A percentile compares a stretch with the other conserved stretches of the same genome.
Conservation (phyloP, 306 rosid species). For the Ziziphus jujuba region DNA sequence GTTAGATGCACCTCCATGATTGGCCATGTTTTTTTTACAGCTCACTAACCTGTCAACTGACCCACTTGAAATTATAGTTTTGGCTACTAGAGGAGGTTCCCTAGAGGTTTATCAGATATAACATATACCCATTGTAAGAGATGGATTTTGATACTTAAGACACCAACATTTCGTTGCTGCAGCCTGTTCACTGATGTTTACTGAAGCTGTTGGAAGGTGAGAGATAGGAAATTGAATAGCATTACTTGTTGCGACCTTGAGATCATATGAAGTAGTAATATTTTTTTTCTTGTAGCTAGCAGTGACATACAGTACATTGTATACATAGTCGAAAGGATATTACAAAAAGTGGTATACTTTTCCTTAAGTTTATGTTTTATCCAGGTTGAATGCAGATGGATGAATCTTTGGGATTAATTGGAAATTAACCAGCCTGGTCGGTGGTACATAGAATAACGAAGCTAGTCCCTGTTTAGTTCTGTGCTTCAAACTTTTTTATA, state of each 20-base stretch:
- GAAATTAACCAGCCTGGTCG: too few relatives aligned
- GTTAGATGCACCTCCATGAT: slow-evolving; percentile 46
- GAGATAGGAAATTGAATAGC: background rate
- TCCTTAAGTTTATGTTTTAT: too few relatives aligned
- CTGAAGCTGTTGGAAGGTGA: slow-evolving; percentile 5
- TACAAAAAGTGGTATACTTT: background rate
- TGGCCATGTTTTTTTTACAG: slow-evolving; percentile 11
- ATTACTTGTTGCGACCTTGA: background rate
- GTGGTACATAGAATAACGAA: too few relatives aligned
- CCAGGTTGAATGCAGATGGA: too few relatives aligned
- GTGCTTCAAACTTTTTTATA: too few relatives aligned
- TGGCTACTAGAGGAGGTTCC: slow-evolving; percentile 24
- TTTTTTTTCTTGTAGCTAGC: background rate
- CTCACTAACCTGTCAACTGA: slow-evolving; percentile 32
- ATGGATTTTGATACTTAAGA: slow-evolving; percentile 41
- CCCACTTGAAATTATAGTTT: slow-evolving; percentile 22
- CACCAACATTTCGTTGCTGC: slow-evolving; percentile 20
- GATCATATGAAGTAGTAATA: background rate
- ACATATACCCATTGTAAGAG: slow-evolving; percentile 10
- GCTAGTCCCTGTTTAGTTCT: too few relatives aligned
- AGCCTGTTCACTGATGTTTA: slow-evolving; percentile 28
- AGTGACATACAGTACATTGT: background rate
- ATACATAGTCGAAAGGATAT: background rate
- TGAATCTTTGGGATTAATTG: too few relatives aligned
- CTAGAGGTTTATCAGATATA: slow-evolving; percentile 21